These are phyloP conservation scores for Backusella sp. DNA, from an alignment of 192 early-diverging fungal genomes.

Conservation along the genomic window DNA sequence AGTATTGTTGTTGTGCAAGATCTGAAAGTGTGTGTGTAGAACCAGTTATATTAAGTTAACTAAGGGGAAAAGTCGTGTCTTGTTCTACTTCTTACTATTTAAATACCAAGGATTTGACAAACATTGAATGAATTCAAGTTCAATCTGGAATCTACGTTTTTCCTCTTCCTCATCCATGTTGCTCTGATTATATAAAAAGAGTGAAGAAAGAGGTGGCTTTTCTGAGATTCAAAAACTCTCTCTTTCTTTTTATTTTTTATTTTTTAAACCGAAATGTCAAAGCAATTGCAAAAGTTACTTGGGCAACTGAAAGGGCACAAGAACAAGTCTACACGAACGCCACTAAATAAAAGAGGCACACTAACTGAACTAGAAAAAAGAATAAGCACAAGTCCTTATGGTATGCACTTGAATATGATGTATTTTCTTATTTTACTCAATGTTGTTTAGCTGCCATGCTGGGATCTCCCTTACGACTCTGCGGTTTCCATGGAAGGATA, in stretches of 20 bases:
- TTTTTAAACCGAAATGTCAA: constrained; percentile 1
- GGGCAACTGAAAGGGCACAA: not conserved
- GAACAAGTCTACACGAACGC: not conserved
- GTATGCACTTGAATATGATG: not conserved
- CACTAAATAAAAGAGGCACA: not conserved
- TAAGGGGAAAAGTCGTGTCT: not conserved
- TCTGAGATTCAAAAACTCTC: not conserved
- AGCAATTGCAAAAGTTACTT: constrained; percentile 1
- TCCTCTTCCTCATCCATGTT: constrained; percentile 22
- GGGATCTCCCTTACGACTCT: constrained; percentile 12
- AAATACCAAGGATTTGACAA: constrained; percentile 94
- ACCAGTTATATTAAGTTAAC: not conserved
- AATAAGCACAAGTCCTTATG: constrained; percentile 20
- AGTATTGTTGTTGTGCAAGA: constrained; percentile 87
- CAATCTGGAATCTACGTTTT: constrained; percentile 73
- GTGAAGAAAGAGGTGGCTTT: not conserved
- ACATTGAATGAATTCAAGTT: constrained; percentile 95
- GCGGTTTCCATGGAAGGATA: not conserved
- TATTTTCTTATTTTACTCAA: not conserved
- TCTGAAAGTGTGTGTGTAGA: constrained; percentile 31
- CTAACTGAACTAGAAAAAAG: not conserved
- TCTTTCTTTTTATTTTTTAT: not conserved
- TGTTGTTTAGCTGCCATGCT: constrained; percentile 8
- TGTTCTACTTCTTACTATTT: constrained; percentile 54
- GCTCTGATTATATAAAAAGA: not conserved